Evolutionary conservation across 768 basidiomycete genomes (phyloP).

Genomic region (Pulveroboletus sp.): DNA sequence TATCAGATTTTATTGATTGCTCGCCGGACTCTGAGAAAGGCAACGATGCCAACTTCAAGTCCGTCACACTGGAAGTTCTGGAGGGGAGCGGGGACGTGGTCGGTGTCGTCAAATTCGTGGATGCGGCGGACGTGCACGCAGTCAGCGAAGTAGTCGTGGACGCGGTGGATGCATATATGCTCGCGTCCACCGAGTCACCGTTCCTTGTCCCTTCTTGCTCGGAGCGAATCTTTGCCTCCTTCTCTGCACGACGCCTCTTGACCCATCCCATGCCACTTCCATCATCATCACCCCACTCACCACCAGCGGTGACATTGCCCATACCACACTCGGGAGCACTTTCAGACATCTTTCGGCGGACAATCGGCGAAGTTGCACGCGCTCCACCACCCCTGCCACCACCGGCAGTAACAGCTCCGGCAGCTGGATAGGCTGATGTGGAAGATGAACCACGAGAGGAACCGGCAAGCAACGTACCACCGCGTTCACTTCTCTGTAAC

Average conservation of each 20-base stretch:
- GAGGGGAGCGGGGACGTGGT: constrained; percentile 19
- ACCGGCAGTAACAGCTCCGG: constrained; percentile 28
- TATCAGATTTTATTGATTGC: background rate
- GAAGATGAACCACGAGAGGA: constrained; percentile 6
- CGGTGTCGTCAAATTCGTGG: constrained; percentile 16
- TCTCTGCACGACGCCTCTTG: constrained; percentile 56
- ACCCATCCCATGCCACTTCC: constrained; percentile 89
- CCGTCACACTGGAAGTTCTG: constrained; percentile 16
- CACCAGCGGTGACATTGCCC: constrained; percentile 21
- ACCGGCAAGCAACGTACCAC: constrained; percentile 19
- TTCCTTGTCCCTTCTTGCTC: constrained; percentile 21
- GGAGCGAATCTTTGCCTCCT: constrained; percentile 35
- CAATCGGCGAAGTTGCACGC: constrained; percentile 5
- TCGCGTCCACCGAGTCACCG: constrained; percentile 19
- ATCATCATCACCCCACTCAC: constrained; percentile 57
- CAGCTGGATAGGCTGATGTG: constrained; percentile 12
- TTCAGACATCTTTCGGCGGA: constrained; percentile 16
- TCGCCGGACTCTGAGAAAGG: background rate
- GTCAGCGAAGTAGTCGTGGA: constrained; percentile 24
- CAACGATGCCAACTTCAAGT: constrained; percentile 12
- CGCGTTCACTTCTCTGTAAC: constrained; percentile 24
- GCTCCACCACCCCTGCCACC: constrained; percentile 12
- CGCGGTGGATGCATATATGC: constrained; percentile 19
- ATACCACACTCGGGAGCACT: constrained; percentile 24
- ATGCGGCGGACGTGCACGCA: constrained; percentile 17